Conservation (phyloP, 148 eudicot genomes). For the Cornus controversa region DNA sequence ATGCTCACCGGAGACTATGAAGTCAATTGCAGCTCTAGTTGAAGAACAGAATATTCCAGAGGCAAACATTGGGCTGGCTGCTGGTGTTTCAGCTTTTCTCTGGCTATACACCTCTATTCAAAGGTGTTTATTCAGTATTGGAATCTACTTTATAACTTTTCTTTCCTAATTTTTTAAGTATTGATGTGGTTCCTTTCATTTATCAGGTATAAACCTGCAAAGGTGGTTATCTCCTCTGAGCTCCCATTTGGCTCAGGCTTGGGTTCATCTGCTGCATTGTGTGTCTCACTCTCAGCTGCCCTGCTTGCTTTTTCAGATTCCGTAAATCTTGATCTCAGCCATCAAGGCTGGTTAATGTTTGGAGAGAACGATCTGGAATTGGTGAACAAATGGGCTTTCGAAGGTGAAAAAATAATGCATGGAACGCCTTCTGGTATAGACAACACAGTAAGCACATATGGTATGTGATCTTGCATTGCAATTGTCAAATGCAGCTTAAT, state of each 20-base stretch:
- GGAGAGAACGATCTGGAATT: slow-evolving; percentile 56
- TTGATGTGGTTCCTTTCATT: slow-evolving; percentile 18
- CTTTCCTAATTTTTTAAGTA: no score
- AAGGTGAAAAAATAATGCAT: slow-evolving; percentile 82
- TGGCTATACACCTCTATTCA: slow-evolving; percentile 64
- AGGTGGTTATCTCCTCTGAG: slow-evolving; percentile 58
- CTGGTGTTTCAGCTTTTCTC: slow-evolving; percentile 70
- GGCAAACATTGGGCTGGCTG: slow-evolving; percentile 52
- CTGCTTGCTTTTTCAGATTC: slow-evolving; percentile 55
- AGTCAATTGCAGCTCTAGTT: slow-evolving; percentile 42
- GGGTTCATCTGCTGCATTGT: slow-evolving; percentile 85
- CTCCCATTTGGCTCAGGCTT: slow-evolving; percentile 81
- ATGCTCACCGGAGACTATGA: slow-evolving; percentile 51
- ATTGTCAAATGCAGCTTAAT: not conserved
- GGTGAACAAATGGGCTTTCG: slow-evolving; percentile 78
- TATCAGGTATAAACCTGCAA: slow-evolving; percentile 61
- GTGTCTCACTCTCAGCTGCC: slow-evolving; percentile 71
- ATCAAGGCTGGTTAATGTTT: slow-evolving; percentile 53
- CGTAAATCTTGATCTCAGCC: slow-evolving; percentile 42
- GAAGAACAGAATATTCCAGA: slow-evolving; percentile 67
- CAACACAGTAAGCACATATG: slow-evolving; percentile 82
- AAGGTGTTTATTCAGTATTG: slow-evolving; percentile 39
- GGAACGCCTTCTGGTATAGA: slow-evolving; percentile 89
- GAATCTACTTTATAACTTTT: not conserved
- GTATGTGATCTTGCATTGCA: slow-evolving; percentile 36